Evolutionary conservation across 2,329 filamentous ascomycete genomes (phyloP), one percentile per base, ranked within the genome.

Genomic region (Talaromyces piceae): DNA sequence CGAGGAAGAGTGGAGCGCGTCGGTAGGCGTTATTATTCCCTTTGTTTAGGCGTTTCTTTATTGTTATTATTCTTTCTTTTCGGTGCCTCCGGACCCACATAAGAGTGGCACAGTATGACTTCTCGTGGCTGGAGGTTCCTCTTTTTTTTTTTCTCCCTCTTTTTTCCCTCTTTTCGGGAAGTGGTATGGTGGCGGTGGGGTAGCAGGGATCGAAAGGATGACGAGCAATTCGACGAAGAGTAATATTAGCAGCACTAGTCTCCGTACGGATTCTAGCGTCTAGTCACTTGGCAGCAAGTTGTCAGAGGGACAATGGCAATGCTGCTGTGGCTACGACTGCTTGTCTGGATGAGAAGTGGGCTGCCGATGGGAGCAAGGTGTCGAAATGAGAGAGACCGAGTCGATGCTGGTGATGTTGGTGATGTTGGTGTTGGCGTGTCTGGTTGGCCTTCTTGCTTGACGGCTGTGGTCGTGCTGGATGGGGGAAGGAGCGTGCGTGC

Each of bases 11-110:
- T 20, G 46, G 28, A 11, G 23, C 30, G 25, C 23, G 43, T 26
- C 30, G 20, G n/a, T 26, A 37, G 44, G 47, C 27, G 26, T 37
- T 51, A 5, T 33, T 23, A 12, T 25, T 45, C 8, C 11, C 27
- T 45, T 16, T 39, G 3, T 50, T 18, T 46, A 5, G 39, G 13
- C 39, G 7, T 41, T 25, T 47, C 31, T 12, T 25, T 12, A 3
- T 50, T 16, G 5, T 44, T 27, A 8, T 45, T 33, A 33, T 37
- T 46, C 23, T 23, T 33, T 13, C 30, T 23, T 43, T 31, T 51
- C 28, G 46, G 44, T 33, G 20, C 46, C 27, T 16, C 41, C 18
- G n/a, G 46, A 48, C 46, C 46, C 46, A 48, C 46, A 28, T n/a
- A 2, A 30, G 16, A 39, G 20, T 47, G 37, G 30, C 30, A 16